Conservation (phyloP, 768 basidiomycete genomes). For the Phylloporus rhodoxanthus region DNA sequence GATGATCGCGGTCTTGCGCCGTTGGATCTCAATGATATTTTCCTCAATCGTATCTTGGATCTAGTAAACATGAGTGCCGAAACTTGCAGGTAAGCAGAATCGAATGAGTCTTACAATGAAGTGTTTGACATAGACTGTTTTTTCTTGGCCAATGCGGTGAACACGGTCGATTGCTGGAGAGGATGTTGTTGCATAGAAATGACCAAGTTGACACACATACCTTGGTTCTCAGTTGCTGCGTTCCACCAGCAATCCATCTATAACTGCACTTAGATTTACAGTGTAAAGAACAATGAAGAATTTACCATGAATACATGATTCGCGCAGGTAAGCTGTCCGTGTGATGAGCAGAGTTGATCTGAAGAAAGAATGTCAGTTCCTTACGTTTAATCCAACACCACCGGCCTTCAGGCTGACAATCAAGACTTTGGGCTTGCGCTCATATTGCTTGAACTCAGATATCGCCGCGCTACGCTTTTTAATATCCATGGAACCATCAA, state of each 20-base stretch:
- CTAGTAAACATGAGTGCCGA: conserved; percentile 30
- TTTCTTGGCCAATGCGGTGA: conserved; percentile 79
- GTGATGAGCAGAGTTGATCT: background rate
- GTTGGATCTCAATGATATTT: conserved; percentile 75
- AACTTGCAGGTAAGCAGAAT: background rate
- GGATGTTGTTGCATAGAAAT: conserved; percentile 2
- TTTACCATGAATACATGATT: conserved; percentile 84
- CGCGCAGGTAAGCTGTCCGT: conserved; percentile 59
- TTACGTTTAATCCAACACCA: conserved; percentile 83
- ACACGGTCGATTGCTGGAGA: conserved; percentile 78
- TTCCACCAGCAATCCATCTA: conserved; percentile 97
- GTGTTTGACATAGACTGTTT: conserved; percentile 76
- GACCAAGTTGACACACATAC: conserved; percentile 27
- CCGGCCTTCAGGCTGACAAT: conserved; percentile 84
- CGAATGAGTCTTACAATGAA: conserved; percentile 56
- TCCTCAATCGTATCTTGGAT: conserved; percentile 72
- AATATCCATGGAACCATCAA: conserved; percentile 91
- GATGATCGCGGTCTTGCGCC: conserved; percentile 80
- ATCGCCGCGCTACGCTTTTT: conserved; percentile 74
- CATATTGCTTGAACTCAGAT: conserved; percentile 66
- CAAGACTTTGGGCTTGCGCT: conserved; percentile 67
- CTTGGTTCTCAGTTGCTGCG: conserved; percentile 76
- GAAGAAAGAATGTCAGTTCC: conserved; percentile 15
- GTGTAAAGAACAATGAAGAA: background rate
- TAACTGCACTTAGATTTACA: conserved; percentile 2